Evolutionary conservation across 2,329 filamentous ascomycete genomes (phyloP), one percentile per base, ranked within the genome.

Genomic region (Chaetoscypha palmicola): DNA sequence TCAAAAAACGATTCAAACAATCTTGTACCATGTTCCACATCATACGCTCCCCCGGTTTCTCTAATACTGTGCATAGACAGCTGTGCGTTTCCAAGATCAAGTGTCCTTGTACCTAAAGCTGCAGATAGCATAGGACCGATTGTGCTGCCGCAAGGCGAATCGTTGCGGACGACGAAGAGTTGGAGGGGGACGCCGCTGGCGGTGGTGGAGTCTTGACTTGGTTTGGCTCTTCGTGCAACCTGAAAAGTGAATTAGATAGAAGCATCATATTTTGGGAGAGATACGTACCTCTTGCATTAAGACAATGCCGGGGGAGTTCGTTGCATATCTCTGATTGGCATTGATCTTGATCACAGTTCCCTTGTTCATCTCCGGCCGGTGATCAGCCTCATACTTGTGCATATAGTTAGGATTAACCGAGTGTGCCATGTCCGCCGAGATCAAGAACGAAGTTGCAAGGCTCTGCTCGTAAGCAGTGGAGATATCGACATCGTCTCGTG

Each of bases 291-390:
- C 90, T 66, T 96, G 86, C 9, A 98, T 66, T 24, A 98, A 72
- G 5, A 94, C 91, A 55, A 97, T 94, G 26, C 92, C 92, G 1
- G 92, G 92, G 0, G 88, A 87, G 70, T 96, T 97, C 43, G 92
- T 98, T 22, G 91, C 89, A 67, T 98, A 98, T 50, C 90, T 83
- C 56, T 92, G 88, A 65, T 97, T 98, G 51, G 92, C 92, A 63
- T 98, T 98, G 72, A 98, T 77, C 70, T 98, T 98, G 72, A 98
- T 89, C 35, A 97, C 91, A 3, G 87, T 87, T 40, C 92, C 92
- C 65, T 88, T 86, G 74, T 98, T 98, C 77, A 98, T 94, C 66
- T 90, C 83, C 4, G 92, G 92, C 53, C 86, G 79, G 68, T 98
- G 92, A 57, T 87, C 85, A 26, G 79, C 67, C 69, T 98, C 92